Evolutionary conservation across 345 rosid genomes (phyloP).

Genomic region (Populus tremula): DNA sequence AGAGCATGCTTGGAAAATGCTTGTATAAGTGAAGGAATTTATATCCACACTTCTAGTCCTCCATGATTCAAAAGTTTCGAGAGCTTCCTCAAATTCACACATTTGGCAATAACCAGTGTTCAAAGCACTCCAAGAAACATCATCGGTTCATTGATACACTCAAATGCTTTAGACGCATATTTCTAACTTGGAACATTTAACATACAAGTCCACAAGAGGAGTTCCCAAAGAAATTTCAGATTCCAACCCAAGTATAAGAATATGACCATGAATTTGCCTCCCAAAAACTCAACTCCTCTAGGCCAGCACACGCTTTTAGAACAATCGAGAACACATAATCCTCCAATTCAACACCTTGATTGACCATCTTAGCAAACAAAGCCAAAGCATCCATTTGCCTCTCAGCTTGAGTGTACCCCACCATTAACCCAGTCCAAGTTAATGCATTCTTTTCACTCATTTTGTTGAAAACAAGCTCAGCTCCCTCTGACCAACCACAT

Average conservation of each 20-base stretch:
- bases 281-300: constrained; percentile 49
- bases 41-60: constrained; percentile 38
- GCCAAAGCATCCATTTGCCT: constrained; percentile 43
- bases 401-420: constrained; percentile 52
- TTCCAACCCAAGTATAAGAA: constrained; percentile 61
- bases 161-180: constrained; percentile 53
- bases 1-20: constrained; percentile 70
- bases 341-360: constrained; percentile 57
- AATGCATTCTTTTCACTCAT: constrained; percentile 51
- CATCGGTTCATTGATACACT: constrained; percentile 61
- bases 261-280: constrained; percentile 56
- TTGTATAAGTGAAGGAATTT: constrained; percentile 63
- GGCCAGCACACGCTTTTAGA: constrained; percentile 63
- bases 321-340: constrained; percentile 58
- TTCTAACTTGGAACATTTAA: constrained; percentile 52
- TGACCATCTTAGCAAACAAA: constrained; percentile 45
- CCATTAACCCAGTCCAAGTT: constrained; percentile 65
- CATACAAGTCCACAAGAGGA: constrained; percentile 59
- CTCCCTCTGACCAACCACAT: constrained; percentile 60
- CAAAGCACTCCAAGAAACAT: constrained; percentile 68
- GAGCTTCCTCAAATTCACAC: constrained; percentile 51
- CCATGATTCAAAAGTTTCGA: constrained; percentile 48
- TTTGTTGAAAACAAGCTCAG: constrained; percentile 47
- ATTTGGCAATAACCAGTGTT: constrained; percentile 60
- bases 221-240: constrained; percentile 70